Conservation (phyloP, 371 early-diverging fungal genomes). For the Phascolomyces articulosus region DNA sequence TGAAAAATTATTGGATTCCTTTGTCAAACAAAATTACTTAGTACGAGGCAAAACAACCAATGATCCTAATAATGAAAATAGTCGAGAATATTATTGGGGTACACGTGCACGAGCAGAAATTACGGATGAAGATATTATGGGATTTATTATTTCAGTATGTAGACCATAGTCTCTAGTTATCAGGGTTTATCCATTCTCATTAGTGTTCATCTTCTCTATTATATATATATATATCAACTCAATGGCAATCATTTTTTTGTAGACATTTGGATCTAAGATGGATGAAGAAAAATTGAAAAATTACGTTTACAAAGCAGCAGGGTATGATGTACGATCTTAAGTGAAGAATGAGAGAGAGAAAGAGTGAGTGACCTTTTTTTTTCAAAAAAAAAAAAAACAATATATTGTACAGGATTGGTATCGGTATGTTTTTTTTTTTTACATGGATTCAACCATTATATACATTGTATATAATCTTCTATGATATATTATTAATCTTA, state of each 20-base stretch:
- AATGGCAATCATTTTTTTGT: not conserved
- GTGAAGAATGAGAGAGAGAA: too few species aligned
- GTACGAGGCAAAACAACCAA: conserved; percentile 43
- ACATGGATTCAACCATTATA: too few species aligned
- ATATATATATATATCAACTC: not conserved
- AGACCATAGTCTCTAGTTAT: too few species aligned
- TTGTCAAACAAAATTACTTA: conserved; percentile 66
- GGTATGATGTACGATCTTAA: conserved; percentile 6
- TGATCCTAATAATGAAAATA: conserved; percentile 15
- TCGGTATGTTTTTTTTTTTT: too few species aligned
- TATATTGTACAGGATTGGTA: too few species aligned
- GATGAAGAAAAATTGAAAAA: not conserved
- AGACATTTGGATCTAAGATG: not conserved
- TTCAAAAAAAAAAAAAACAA: too few species aligned
- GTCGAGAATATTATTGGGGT: conserved; percentile 67
- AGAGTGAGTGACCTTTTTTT: too few species aligned
- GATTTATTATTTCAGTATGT: conserved; percentile 58
- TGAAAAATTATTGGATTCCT: conserved; percentile 49
- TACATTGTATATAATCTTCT: too few species aligned
- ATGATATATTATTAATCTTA: too few species aligned
- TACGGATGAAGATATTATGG: conserved; percentile 53
- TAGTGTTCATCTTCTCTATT: too few species aligned
- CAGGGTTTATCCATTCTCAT: too few species aligned
- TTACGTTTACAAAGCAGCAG: conserved; percentile 9
- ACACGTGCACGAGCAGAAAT: conserved; percentile 72